These are phyloP conservation scores for Apiotrichum brassicae DNA, from an alignment of 1,284 basidiomycete species.

Conservation along the genomic window DNA sequence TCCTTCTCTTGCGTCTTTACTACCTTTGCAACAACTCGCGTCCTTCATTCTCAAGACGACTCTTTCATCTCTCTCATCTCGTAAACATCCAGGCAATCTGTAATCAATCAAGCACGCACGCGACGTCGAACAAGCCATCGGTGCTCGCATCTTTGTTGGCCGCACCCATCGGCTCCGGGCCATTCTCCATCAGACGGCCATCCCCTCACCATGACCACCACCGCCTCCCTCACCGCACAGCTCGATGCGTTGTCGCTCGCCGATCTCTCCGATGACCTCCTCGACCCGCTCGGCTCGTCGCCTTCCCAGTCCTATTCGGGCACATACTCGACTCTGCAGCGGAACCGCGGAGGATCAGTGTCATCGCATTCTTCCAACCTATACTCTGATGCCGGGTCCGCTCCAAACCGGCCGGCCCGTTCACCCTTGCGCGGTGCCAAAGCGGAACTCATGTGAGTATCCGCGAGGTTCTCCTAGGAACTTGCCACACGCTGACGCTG, in stretches of 20 bases:
- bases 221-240: not conserved
- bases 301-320: not conserved
- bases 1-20: too few species aligned
- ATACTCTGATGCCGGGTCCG: conserved; percentile 8
- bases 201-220: not conserved
- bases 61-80: too few species aligned
- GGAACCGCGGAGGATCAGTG: not conserved
- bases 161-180: too few species aligned
- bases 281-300: not conserved
- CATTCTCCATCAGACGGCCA: too few species aligned
- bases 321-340: not conserved
- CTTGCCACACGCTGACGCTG: not conserved
- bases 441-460: conserved; percentile 8
- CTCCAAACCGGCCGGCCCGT: conserved; percentile 7
- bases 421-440: conserved; percentile 8
- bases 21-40: too few species aligned
- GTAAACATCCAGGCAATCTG: too few species aligned
- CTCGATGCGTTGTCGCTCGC: not conserved
- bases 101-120: too few species aligned
- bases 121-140: too few species aligned
- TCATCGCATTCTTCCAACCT: conserved; percentile 10
- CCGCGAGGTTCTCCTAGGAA: not conserved
- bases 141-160: too few species aligned
- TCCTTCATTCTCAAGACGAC: too few species aligned
- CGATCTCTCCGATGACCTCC: not conserved